These are phyloP conservation scores for Pascua guehoae DNA, from an alignment of 1,284 basidiomycete genomes.

Conservation along the genomic window DNA sequence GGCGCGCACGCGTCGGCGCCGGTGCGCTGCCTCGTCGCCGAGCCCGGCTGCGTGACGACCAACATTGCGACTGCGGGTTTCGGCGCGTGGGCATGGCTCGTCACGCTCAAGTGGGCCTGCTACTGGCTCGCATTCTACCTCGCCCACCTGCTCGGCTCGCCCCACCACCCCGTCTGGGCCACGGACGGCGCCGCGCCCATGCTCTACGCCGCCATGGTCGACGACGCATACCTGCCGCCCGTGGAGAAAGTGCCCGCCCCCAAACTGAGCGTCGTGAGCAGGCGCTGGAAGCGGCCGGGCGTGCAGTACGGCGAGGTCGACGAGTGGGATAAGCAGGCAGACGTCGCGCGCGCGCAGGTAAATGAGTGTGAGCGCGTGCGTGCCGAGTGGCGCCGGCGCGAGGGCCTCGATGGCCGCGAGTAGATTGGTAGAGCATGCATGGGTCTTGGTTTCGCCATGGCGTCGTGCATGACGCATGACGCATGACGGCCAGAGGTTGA, in stretches of 20 bases:
- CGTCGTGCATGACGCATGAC: too few relatives aligned
- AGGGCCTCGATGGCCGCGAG: conserved; percentile 12
- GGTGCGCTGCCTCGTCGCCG: conserved; percentile 63
- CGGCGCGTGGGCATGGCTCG: conserved; percentile 51
- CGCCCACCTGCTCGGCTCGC: conserved; percentile 37
- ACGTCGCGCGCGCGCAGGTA: conserved; percentile 23
- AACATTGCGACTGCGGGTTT: conserved; percentile 55
- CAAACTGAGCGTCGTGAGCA: conserved; percentile 26
- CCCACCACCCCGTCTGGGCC: conserved; percentile 36
- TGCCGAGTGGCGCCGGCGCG: conserved; percentile 26
- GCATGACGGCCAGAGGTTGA: too few relatives aligned
- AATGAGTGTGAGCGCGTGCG: conserved; percentile 32
- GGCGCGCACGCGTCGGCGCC: conserved; percentile 45
- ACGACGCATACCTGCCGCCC: conserved; percentile 26
- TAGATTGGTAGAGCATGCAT: background rate
- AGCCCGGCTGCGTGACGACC: conserved; percentile 72
- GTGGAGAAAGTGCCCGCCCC: conserved; percentile 27
- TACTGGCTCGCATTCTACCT: conserved; percentile 66
- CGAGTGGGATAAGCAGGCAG: conserved; percentile 27
- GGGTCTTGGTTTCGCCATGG: too few relatives aligned
- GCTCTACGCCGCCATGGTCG: conserved; percentile 39
- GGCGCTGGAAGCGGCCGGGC: conserved; percentile 22
- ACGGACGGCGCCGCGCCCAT: conserved; percentile 33
- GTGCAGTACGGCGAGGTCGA: conserved; percentile 42
- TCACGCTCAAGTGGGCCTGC: conserved; percentile 54